Evolutionary conservation across 345 rosid species (phyloP).

Genomic region (Mallotus nudiflorus): DNA sequence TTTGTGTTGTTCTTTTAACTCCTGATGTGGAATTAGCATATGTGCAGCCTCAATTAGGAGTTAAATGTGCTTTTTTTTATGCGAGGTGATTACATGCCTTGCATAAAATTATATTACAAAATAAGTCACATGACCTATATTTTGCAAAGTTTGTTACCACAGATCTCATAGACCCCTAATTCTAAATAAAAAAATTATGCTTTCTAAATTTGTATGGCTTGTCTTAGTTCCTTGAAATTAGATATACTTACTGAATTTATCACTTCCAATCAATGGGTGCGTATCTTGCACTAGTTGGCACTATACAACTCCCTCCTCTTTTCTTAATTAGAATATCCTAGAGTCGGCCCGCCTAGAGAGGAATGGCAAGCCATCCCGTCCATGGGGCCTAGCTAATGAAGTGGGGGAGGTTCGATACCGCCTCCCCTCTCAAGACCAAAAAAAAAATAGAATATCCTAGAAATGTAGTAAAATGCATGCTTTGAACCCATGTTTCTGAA

Average conservation of each 20-base stretch:
- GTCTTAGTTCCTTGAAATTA: neutral
- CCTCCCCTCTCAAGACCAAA: no score
- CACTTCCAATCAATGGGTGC: neutral
- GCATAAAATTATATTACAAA: neutral
- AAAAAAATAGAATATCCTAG: no score
- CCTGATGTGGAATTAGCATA: neutral
- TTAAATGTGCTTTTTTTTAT: no score
- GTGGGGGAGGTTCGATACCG: no score
- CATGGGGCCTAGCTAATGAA: no score
- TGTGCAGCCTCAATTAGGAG: neutral
- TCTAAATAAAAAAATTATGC: neutral
- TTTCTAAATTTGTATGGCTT: neutral
- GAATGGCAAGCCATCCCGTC: no score
- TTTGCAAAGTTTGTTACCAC: neutral
- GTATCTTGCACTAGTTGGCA: constrained; percentile 5
- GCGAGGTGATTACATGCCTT: neutral
- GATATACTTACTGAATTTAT: neutral
- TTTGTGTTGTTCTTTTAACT: neutral
- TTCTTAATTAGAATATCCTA: no score
- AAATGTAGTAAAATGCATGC: no score
- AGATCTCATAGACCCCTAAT: neutral
- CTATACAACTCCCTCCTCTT: neutral
- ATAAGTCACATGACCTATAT: neutral
- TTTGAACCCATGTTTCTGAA: no score
- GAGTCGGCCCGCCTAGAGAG: no score